phyloP scores from a whole-genome alignment of 2,329 filamentous ascomycete species.

The Annulohypoxylon truncatum region DNA sequence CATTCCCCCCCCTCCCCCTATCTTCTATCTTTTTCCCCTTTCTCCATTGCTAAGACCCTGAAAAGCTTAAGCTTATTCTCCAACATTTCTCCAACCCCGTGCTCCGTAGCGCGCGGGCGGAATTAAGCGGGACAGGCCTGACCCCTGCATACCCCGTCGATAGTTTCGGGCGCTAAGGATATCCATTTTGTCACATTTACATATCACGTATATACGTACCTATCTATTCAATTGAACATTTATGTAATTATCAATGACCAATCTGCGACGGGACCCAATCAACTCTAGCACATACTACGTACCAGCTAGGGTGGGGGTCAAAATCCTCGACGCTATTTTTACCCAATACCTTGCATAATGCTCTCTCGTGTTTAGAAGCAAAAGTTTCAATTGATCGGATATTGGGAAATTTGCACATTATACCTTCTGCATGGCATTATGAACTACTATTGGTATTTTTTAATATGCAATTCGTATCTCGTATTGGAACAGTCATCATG shows the following conservation, averaged over 20 bases:
- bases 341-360: background rate
- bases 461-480: slow-evolving; percentile 9
- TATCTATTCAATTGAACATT: background rate
- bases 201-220: background rate
- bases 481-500: background rate
- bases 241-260: background rate
- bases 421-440: background rate
- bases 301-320: background rate
- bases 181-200: background rate
- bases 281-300: background rate
- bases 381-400: background rate
- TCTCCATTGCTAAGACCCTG: slow-evolving; percentile 6
- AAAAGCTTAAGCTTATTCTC: slow-evolving; percentile 6
- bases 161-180: slow-evolving; percentile 33
- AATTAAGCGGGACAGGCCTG: slow-evolving; percentile 17
- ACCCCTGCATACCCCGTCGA: slow-evolving; percentile 33
- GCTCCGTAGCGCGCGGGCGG: slow-evolving; percentile 26
- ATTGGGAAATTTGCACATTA: background rate
- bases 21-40: background rate
- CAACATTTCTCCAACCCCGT: slow-evolving; percentile 14
- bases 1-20: background rate
- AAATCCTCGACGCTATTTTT: slow-evolving; percentile 6
- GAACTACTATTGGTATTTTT: background rate
- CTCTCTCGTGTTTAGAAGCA: slow-evolving; percentile 6
- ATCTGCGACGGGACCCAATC: background rate